phyloP scores from a whole-genome alignment of 345 rosid species.

The Euphorbia peplus region DNA sequence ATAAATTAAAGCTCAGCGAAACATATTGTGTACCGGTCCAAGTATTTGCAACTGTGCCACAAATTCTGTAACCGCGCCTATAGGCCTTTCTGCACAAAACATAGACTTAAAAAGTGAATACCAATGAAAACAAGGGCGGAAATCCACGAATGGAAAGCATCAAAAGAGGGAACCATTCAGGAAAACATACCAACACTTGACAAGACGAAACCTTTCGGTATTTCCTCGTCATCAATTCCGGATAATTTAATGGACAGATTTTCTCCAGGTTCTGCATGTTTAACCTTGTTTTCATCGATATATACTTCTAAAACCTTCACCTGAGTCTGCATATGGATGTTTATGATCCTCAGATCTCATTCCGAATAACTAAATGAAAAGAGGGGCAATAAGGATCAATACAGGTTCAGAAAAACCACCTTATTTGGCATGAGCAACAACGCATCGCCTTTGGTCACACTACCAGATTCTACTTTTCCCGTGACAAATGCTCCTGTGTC shows the following conservation, averaged over 20 bases:
- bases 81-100: slow-evolving; percentile 62
- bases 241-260: slow-evolving; percentile 72
- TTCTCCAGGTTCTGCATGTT: slow-evolving; percentile 92
- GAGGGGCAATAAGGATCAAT: background rate
- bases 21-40: slow-evolving; percentile 84
- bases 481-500: slow-evolving; percentile 97
- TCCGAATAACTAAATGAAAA: background rate
- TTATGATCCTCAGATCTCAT: slow-evolving; percentile 10
- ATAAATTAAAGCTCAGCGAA: slow-evolving; percentile 6
- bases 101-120: slow-evolving; percentile 11
- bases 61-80: slow-evolving; percentile 70
- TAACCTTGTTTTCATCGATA: slow-evolving; percentile 75
- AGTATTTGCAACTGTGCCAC: slow-evolving; percentile 85
- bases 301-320: slow-evolving; percentile 72
- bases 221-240: slow-evolving; percentile 93
- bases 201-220: slow-evolving; percentile 82
- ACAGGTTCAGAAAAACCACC: slow-evolving; percentile 38
- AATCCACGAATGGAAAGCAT: background rate
- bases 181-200: slow-evolving; percentile 66
- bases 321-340: slow-evolving; percentile 45
- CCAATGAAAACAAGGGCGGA: background rate
- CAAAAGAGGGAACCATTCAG: too few species aligned
- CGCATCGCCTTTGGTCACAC: slow-evolving; percentile 76
- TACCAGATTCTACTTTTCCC: slow-evolving; percentile 97
- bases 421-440: slow-evolving; percentile 90